Evolutionary conservation across 202 grass and related monocot genomes (phyloP), one percentile per base, ranked within the genome.

Genomic region (Zoysia matrella): DNA sequence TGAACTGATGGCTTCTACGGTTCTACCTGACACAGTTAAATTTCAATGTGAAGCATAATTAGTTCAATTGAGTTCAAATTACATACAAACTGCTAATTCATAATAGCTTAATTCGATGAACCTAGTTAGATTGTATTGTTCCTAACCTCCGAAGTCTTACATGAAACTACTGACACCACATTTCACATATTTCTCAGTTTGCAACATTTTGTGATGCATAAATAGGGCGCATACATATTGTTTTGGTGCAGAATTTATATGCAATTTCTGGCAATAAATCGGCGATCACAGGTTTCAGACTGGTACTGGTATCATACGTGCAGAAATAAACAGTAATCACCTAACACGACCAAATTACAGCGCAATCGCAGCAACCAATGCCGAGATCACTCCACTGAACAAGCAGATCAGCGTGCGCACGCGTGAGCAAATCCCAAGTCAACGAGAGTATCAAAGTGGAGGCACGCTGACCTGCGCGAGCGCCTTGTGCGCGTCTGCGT

Each of bases 401-500:
- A 80, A 54, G 60, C 74, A 66, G 58, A 83, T 86, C 65, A 80
- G 77, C 30, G 36, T 8, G 30, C 41, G 51, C 13, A 39, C n/a
- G 48, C 8, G 11, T 67, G 63, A 40, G 41, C 61, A 53, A 61
- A 69, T 86, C 48, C 51, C 16, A 86, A 13, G 48, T 12, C 69
- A 86, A 86, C 45, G 51, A 78, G 16, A 78, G n/a, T 41, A 13
- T 36, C 11, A 46, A 80, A 15, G 11, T 39, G 58, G 36, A 66
- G 47, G 65, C 13, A 46, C 13, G 18, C 63, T 83, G 80, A 99
- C 96, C 96, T 99, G 93, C 40, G 96, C 91, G 22, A 99, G 93
- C 66, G 74, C 78, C 74, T 91, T 75, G 79, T 99, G 93, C 42
- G 93, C 96, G 47, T 99, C 96, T 3, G 93, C 89, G 47, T 99